Evolutionary conservation across 2,329 filamentous ascomycete genomes (phyloP).

Genomic region (Talaromyces sp.): DNA sequence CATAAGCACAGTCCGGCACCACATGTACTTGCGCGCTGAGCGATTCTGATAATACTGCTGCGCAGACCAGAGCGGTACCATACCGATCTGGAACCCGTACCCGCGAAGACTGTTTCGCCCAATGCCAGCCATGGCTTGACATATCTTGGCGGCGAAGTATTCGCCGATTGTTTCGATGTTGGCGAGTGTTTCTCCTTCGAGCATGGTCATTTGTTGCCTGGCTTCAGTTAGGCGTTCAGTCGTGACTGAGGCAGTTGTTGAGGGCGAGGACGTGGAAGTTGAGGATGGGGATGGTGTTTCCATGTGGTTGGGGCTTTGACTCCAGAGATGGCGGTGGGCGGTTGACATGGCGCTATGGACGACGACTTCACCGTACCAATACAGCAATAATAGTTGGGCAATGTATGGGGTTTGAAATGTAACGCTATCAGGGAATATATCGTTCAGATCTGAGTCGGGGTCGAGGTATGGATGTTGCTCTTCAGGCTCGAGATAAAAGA

Average conservation of each 20-base stretch:
- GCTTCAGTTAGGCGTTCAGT: constrained; percentile 4
- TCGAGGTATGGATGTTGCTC: constrained; percentile 18
- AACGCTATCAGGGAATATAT: constrained; percentile 15
- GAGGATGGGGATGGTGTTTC: neutral
- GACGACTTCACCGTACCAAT: constrained; percentile 19
- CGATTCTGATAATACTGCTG: constrained; percentile 15
- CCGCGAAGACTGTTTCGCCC: constrained; percentile 17
- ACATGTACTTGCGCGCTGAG: constrained; percentile 14
- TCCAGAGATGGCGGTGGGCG: constrained; percentile 6
- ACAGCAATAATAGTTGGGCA: constrained; percentile 15
- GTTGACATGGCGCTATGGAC: constrained; percentile 17
- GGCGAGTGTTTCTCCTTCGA: constrained; percentile 5
- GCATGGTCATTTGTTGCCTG: neutral
- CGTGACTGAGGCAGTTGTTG: neutral
- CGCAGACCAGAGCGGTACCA: constrained; percentile 17
- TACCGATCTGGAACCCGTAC: constrained; percentile 17
- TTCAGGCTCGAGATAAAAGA: constrained; percentile 16
- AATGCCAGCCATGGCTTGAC: constrained; percentile 18
- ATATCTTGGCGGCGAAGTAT: constrained; percentile 18
- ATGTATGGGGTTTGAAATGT: constrained; percentile 17
- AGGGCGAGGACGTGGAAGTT: neutral
- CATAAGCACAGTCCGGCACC: constrained; percentile 17
- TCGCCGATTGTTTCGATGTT: constrained; percentile 14
- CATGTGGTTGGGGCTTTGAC: neutral
- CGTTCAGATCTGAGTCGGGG: constrained; percentile 13